These are phyloP conservation scores for Cyclaneusma minus DNA, from an alignment of 2,329 filamentous ascomycete genomes.

Conservation along the genomic window DNA sequence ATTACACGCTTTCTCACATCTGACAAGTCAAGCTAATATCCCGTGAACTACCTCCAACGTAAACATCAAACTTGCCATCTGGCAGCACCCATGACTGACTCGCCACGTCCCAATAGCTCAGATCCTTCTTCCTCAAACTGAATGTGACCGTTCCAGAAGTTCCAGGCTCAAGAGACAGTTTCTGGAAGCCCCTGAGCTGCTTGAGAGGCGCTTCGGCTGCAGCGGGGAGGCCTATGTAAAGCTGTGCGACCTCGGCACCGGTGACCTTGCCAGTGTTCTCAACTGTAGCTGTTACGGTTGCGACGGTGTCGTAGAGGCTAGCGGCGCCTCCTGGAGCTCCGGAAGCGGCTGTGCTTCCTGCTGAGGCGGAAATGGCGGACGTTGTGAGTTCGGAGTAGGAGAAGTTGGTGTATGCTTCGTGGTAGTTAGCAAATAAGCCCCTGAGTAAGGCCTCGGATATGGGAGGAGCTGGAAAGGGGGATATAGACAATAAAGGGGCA, in stretches of 20 bases:
- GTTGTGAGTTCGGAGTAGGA: slow-evolving; percentile 10
- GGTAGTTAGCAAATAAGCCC: no score
- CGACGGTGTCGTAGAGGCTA: slow-evolving; percentile 47
- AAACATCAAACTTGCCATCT: background rate
- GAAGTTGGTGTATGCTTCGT: slow-evolving; percentile 35
- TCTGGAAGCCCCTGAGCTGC: slow-evolving; percentile 50
- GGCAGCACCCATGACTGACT: slow-evolving; percentile 37
- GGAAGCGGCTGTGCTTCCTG: slow-evolving; percentile 2
- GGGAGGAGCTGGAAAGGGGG: no score
- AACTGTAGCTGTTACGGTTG: slow-evolving; percentile 40
- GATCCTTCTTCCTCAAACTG: slow-evolving; percentile 10
- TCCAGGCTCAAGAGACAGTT: slow-evolving; percentile 31
- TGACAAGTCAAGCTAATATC: no score
- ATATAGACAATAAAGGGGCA: background rate
- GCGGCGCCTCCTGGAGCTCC: slow-evolving; percentile 30
- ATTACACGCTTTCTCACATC: no score
- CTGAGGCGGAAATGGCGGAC: slow-evolving; percentile 4
- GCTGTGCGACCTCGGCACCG: slow-evolving; percentile 37
- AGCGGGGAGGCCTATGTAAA: slow-evolving; percentile 43
- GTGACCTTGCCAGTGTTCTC: slow-evolving; percentile 42
- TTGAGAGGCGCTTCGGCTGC: slow-evolving; percentile 28
- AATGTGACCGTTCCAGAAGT: slow-evolving; percentile 30
- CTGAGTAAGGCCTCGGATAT: no score
- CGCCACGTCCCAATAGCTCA: slow-evolving; percentile 44
- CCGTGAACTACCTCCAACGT: no score